Evolutionary conservation across 345 rosid species (phyloP).

Genomic region (Aquilaria malaccensis): DNA sequence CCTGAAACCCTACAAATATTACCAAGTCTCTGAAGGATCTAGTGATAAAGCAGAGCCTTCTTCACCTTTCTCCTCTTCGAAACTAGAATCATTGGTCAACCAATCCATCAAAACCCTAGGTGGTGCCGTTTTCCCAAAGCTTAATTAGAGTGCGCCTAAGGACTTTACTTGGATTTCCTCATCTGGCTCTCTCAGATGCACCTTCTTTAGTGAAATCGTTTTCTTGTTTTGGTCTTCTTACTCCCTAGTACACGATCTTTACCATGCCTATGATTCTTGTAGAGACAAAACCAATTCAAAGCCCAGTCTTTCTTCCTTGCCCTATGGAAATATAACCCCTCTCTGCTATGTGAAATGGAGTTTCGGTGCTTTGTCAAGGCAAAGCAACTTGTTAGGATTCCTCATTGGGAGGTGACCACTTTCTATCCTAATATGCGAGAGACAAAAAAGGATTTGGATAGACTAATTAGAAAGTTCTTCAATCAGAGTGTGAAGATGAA

Average conservation of each 20-base stretch:
- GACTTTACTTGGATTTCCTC: conserved; percentile 81
- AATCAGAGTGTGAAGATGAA: conserved; percentile 23
- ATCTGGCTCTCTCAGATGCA: conserved; percentile 51
- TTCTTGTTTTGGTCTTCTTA: conserved; percentile 63
- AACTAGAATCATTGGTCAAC: conserved; percentile 45
- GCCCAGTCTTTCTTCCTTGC: conserved; percentile 66
- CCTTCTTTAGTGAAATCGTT: conserved; percentile 49
- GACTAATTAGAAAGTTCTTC: conserved; percentile 39
- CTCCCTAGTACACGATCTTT: conserved; percentile 57
- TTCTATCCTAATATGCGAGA: conserved; percentile 52
- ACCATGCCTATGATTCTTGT: conserved; percentile 65
- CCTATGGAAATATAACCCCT: conserved; percentile 63
- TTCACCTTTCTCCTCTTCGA: conserved; percentile 46
- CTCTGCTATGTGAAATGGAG: conserved; percentile 55
- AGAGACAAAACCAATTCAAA: conserved; percentile 31
- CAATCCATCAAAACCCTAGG: conserved; percentile 59
- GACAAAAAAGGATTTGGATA: conserved; percentile 28
- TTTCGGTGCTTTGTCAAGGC: conserved; percentile 62
- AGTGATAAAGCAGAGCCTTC: conserved; percentile 44
- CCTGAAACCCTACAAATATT: too few species aligned
- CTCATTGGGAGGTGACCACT: conserved; percentile 71
- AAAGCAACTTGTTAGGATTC: conserved; percentile 47
- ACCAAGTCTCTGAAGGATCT: conserved; percentile 30
- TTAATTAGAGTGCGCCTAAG: conserved; percentile 90
- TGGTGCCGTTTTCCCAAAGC: conserved; percentile 58